Evolutionary conservation across 73 alveolate species (phyloP).

Genomic region (Paramecium bursaria): DNA sequence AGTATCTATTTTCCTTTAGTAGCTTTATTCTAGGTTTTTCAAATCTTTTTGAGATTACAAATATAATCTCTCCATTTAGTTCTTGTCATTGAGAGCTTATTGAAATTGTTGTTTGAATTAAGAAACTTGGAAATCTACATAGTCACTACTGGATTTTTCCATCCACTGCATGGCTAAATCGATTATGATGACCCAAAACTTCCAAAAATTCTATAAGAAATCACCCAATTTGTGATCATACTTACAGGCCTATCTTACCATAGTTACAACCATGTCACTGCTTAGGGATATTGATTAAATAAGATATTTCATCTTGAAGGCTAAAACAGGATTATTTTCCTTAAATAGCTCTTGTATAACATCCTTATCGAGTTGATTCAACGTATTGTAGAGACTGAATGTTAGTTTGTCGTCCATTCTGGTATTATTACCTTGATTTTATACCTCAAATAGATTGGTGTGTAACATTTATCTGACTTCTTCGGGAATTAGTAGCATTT

Average conservation of each 20-base stretch:
- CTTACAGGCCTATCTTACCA: not conserved
- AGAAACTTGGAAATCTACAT: conserved; percentile 12
- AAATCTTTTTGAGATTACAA: conserved; percentile 17
- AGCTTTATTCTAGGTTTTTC: not conserved
- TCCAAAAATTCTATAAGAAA: conserved; percentile 43
- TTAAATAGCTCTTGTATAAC: conserved; percentile 3
- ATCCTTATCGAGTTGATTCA: conserved; percentile 5
- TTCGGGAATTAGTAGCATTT: no score
- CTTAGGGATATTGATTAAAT: conserved; percentile 3
- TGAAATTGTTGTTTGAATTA: conserved; percentile 29
- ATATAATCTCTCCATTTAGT: conserved; percentile 6
- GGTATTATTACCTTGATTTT: no score
- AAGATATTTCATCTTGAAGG: conserved; percentile 6
- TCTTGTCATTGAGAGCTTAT: conserved; percentile 13
- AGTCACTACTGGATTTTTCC: conserved; percentile 40
- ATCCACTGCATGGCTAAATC: conserved; percentile 59
- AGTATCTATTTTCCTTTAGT: conserved; percentile 26
- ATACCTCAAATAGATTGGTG: no score
- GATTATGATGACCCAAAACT: conserved; percentile 36
- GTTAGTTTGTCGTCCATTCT: conserved; percentile 25
- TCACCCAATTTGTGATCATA: conserved; percentile 2
- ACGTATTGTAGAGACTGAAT: conserved; percentile 14
- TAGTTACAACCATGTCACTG: not conserved
- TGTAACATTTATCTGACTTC: no score
- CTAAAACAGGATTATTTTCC: conserved; percentile 8